Evolutionary conservation across 208 protist species (phyloP).

Genomic region (Crithidia fasciculata): DNA sequence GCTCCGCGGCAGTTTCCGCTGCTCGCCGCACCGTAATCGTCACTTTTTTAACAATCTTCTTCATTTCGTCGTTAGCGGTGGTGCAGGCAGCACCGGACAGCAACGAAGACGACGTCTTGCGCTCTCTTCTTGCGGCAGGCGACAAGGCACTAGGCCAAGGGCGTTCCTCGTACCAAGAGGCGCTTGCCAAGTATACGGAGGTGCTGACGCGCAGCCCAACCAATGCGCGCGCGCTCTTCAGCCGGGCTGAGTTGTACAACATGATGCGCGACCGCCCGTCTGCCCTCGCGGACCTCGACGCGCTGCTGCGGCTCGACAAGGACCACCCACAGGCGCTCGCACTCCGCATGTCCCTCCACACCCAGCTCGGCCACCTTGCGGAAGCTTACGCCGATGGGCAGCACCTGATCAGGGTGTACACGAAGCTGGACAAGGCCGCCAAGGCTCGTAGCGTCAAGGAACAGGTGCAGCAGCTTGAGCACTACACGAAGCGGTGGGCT

Average conservation of each 20-base stretch:
- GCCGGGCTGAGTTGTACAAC: conserved; percentile 76
- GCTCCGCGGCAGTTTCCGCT: too few relatives aligned
- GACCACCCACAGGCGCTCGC: conserved; percentile 53
- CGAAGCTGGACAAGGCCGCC: conserved; percentile 30
- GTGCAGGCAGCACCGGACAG: conserved; percentile 22
- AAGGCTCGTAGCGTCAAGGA: conserved; percentile 21
- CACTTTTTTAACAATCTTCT: not conserved
- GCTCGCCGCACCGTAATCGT: too few relatives aligned
- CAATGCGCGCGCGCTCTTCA: conserved; percentile 74
- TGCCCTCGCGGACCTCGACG: conserved; percentile 65
- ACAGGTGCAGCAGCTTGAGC: conserved; percentile 44
- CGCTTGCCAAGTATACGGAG: conserved; percentile 86
- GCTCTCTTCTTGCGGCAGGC: conserved; percentile 59
- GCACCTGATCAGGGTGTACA: conserved; percentile 45
- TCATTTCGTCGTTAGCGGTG: not conserved
- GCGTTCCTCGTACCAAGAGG: conserved; percentile 74
- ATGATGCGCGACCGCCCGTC: conserved; percentile 58
- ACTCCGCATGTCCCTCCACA: conserved; percentile 62
- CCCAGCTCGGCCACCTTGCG: conserved; percentile 60
- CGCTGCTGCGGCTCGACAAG: conserved; percentile 45
- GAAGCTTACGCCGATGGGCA: conserved; percentile 53
- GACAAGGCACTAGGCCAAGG: conserved; percentile 76
- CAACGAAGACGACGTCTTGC: conserved; percentile 64
- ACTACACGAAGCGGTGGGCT: conserved; percentile 53
- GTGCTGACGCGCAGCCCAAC: conserved; percentile 58